These are phyloP conservation scores for Fistulinella prunicolor DNA, from an alignment of 768 basidiomycete species.

Conservation along the genomic window DNA sequence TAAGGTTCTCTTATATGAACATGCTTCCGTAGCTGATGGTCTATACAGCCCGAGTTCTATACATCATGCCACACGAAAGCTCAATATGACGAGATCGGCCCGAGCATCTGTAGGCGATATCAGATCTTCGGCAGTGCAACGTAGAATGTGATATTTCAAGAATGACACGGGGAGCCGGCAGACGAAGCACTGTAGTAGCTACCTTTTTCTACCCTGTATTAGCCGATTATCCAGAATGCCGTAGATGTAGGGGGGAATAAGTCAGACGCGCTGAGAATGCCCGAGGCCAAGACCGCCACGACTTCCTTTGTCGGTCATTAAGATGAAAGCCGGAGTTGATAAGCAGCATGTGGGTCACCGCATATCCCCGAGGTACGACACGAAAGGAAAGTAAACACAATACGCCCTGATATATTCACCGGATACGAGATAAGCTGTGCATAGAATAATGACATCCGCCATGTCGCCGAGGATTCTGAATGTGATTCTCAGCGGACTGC, in stretches of 20 bases:
- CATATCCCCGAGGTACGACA: no score
- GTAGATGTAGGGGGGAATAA: neutral
- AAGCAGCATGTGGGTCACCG: neutral
- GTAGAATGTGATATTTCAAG: slow-evolving; percentile 29
- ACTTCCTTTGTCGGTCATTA: slow-evolving; percentile 1
- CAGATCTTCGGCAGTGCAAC: slow-evolving; percentile 91
- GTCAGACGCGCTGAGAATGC: neutral
- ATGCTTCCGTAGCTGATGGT: neutral
- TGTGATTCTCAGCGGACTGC: no score
- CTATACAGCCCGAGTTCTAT: slow-evolving; percentile 87
- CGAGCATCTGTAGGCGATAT: slow-evolving; percentile 89
- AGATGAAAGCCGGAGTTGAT: slow-evolving; percentile 11
- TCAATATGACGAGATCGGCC: slow-evolving; percentile 91
- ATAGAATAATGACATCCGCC: no score
- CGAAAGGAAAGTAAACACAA: no score
- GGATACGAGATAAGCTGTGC: no score
- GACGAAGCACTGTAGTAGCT: no score
- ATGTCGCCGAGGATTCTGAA: no score
- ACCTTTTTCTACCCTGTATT: no score
- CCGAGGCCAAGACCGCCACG: neutral
- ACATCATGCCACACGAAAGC: slow-evolving; percentile 91
- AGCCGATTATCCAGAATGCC: slow-evolving; percentile 6
- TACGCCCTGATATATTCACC: no score
- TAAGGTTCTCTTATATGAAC: slow-evolving; percentile 36
- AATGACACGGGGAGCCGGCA: neutral